Evolutionary conservation across 2,329 filamentous ascomycete species (phyloP), one percentile per base, ranked within the genome.

Genomic region (Apiospora marii): DNA sequence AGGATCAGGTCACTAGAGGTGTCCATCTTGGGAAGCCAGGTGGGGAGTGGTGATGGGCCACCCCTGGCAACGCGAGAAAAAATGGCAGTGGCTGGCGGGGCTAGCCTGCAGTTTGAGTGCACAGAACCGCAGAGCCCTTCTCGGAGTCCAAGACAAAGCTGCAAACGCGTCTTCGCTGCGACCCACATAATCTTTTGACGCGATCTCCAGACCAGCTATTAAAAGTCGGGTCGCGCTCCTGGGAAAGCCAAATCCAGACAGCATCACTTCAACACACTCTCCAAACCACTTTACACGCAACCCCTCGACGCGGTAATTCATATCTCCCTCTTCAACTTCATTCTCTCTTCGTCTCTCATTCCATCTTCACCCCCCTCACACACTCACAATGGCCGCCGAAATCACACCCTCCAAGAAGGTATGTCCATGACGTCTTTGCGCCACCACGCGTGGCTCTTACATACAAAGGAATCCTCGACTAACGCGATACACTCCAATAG

Each of bases 341-440:
- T 41, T 58, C 48, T 46, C 67, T 74, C 48, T 48, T 61, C 69
- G 5, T 73, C 48, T 48, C 67, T 69, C 13, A 74, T 69, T 67
- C 72, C 70, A 53, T 74, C 67, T 46, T 48, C 49, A 71, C 72
- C 37, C 64, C 48, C 34, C 64, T 72, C 68, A 44, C 68, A 73
- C 78, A 82, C 1, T 46, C 67, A 37, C 87, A 90, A 96, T 97
- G 94, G 90, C 94, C 84, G 86, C 92, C 75, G 88, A 96, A 82
- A 87, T 94, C 81, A 89, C 87, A 68, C 87, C 87, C 76, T 89
- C 88, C 71, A 88, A 90, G 85, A 87, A 89, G 87, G 87, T 89
- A 81, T 68, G 44, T 48, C 22, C 22, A 73, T 78, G 79, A 82
- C 79, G 78, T 81, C 77, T 76, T 80, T 75, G 74, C 82, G 78